phyloP scores from a whole-genome alignment of 176 grass and related monocot genomes.

The Olyra latifolia region DNA sequence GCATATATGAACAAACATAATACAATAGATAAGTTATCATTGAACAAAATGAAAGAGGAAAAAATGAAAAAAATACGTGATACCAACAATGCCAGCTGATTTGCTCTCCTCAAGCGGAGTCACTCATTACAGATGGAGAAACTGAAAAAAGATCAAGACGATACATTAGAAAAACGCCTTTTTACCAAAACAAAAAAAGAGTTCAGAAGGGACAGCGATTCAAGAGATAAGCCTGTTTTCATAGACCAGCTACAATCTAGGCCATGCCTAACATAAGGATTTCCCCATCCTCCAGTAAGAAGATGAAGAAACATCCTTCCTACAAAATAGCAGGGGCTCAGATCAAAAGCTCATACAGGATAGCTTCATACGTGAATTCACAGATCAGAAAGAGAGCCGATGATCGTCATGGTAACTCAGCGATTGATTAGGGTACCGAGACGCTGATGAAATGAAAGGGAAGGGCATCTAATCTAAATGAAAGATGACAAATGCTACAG shows the following conservation, averaged over 20 bases:
- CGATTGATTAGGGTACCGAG: background rate
- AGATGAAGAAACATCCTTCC: background rate
- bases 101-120: background rate
- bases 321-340: slow-evolving; percentile 5
- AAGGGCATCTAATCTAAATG: no score
- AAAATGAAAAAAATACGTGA: background rate
- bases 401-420: background rate
- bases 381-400: background rate
- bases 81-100: background rate
- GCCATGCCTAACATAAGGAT: slow-evolving; percentile 44
- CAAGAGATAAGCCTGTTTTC: slow-evolving; percentile 18
- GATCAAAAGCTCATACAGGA: slow-evolving; percentile 48
- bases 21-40: no score
- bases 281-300: slow-evolving; percentile 27
- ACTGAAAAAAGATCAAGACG: background rate
- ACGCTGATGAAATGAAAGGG: background rate
- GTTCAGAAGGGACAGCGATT: slow-evolving; percentile 46
- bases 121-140: background rate
- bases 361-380: slow-evolving; percentile 25
- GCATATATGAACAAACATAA: background rate
- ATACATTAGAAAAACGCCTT: background rate
- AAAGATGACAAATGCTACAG: no score
- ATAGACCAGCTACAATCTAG: background rate
- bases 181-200: background rate
- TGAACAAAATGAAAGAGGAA: no score